phyloP scores from a whole-genome alignment of 306 rosid species.

The Mucuna pruriens region DNA sequence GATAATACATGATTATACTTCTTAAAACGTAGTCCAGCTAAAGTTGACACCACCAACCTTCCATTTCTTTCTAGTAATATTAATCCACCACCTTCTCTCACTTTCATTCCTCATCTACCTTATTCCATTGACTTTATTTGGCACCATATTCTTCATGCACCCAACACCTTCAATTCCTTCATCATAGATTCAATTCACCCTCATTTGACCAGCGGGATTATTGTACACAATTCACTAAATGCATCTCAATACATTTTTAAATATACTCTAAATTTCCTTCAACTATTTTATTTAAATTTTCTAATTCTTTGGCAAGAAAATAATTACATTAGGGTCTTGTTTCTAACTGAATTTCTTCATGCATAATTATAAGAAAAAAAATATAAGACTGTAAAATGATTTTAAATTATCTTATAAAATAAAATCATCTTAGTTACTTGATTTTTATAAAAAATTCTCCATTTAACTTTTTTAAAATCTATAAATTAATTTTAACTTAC shows the following conservation, averaged over 20 bases:
- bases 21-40: not conserved
- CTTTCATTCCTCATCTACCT: not conserved
- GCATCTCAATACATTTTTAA: too few relatives aligned
- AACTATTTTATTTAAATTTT: not conserved
- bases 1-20: not conserved
- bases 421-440: too few relatives aligned
- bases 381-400: too few relatives aligned
- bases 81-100: not conserved
- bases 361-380: too few relatives aligned
- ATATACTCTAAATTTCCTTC: not conserved
- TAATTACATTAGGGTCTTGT: too few relatives aligned
- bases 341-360: too few relatives aligned
- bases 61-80: not conserved
- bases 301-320: not conserved
- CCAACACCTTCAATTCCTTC: not conserved
- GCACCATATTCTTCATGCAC: not conserved
- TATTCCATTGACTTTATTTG: slow-evolving; percentile 22
- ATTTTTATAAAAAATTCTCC: too few relatives aligned
- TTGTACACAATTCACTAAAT: too few relatives aligned
- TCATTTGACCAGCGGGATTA: not conserved
- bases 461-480: too few relatives aligned
- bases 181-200: not conserved
- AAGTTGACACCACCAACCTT: slow-evolving; percentile 4
- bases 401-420: too few relatives aligned
- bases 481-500: too few relatives aligned